phyloP scores from a whole-genome alignment of 768 basidiomycete species.

The Clitopilus passeckerianus region DNA sequence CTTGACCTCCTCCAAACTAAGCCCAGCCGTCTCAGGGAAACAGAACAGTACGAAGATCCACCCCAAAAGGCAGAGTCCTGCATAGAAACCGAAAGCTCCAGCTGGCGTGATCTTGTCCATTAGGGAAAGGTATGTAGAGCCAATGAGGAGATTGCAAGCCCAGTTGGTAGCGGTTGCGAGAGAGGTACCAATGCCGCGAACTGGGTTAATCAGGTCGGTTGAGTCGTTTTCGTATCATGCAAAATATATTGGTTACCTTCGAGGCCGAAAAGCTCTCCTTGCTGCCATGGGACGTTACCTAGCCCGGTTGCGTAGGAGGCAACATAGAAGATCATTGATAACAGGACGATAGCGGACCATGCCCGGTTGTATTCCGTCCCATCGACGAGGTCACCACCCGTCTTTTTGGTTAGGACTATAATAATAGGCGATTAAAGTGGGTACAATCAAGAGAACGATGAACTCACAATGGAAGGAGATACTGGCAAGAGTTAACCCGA shows the following conservation, averaged over 20 bases:
- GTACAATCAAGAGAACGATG: not conserved
- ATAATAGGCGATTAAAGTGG: not conserved
- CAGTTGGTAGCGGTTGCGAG: slow-evolving; percentile 76
- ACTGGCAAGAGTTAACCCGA: slow-evolving; percentile 58
- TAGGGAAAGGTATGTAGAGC: slow-evolving; percentile 75
- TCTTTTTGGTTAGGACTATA: slow-evolving; percentile 55
- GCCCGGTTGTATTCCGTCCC: slow-evolving; percentile 36
- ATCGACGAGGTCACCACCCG: slow-evolving; percentile 54
- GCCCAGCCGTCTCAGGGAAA: slow-evolving; percentile 79
- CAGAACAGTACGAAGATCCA: slow-evolving; percentile 64
- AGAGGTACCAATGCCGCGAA: slow-evolving; percentile 74
- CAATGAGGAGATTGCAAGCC: slow-evolving; percentile 72
- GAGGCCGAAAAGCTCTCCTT: slow-evolving; percentile 77
- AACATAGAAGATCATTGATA: slow-evolving; percentile 82
- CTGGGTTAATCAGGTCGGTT: slow-evolving; percentile 20
- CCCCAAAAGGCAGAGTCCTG: slow-evolving; percentile 64
- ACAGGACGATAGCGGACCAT: slow-evolving; percentile 67
- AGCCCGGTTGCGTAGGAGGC: slow-evolving; percentile 77
- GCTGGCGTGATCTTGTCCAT: slow-evolving; percentile 71
- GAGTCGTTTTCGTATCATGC: not conserved
- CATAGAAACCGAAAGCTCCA: slow-evolving; percentile 76
- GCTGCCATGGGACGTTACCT: slow-evolving; percentile 85
- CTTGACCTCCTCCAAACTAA: slow-evolving; percentile 64
- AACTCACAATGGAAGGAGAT: slow-evolving; percentile 63
- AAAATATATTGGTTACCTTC: slow-evolving; percentile 44